phyloP scores from a whole-genome alignment of 331 rosid species.

The Rhamnella rubrinervis region DNA sequence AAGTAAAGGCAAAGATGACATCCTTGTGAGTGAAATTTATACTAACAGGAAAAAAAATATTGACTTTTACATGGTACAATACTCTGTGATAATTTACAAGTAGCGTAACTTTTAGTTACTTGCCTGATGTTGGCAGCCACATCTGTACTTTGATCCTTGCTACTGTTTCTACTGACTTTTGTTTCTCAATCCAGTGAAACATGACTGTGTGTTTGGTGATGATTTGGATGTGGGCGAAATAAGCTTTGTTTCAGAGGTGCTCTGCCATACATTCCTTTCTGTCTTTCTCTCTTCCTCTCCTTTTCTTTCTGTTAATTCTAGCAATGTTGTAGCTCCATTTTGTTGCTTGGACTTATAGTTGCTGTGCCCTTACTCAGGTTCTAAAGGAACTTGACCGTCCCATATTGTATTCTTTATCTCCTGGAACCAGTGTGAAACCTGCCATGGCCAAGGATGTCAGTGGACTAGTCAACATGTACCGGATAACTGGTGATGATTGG shows the following conservation, averaged over 20 bases:
- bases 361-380: slow-evolving; percentile 49
- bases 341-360: slow-evolving; percentile 11
- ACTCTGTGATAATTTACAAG: not conserved
- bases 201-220: slow-evolving; percentile 88
- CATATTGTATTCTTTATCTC: slow-evolving; percentile 78
- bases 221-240: slow-evolving; percentile 83
- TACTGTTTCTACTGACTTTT: slow-evolving; percentile 12
- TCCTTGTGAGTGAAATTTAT: not conserved
- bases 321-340: slow-evolving; percentile 6
- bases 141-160: not conserved
- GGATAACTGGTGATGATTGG: slow-evolving; percentile 96
- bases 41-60: not conserved
- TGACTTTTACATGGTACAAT: not conserved
- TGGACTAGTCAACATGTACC: slow-evolving; percentile 80
- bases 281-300: not conserved
- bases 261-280: slow-evolving; percentile 12
- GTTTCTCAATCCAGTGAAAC: slow-evolving; percentile 64
- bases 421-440: slow-evolving; percentile 77
- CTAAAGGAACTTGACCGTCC: slow-evolving; percentile 58
- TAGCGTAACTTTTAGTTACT: not conserved
- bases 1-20: not conserved
- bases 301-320: not conserved
- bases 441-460: slow-evolving; percentile 68
- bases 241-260: slow-evolving; percentile 71
- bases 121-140: not conserved